Evolutionary conservation across 441 rosid genomes (phyloP), one percentile per base, ranked within the genome.

Genomic region (Aquilaria agallochum): DNA sequence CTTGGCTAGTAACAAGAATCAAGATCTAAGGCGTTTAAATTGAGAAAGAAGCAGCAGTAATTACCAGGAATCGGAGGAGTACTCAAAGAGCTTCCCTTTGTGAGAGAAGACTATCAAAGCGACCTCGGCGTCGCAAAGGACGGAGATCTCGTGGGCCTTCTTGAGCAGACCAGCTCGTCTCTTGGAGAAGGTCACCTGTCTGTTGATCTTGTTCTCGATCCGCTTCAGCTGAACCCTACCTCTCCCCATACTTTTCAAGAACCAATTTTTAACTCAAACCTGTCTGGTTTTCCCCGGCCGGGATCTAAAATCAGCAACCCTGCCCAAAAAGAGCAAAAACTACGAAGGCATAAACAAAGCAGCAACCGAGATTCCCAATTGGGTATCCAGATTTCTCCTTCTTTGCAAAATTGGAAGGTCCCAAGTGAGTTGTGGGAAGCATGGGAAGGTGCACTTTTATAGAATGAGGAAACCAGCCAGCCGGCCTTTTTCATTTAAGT

Each of bases 91-190:
- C 69, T 80, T 80, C 46, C 84, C 84, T 65, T 72, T 74, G 75
- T 77, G 72, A 49, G 84, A 80, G 80, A 80, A 80, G 67, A 80
- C 69, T 66, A 80, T 74, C 65, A 80, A 70, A 14, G 79, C 84
- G 70, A 80, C 81, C 61, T 80, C 84, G 59, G 79, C 81, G 66
- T 80, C 84, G 51, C 84, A 80, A 9, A 80, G 66, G 52, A 83
- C 84, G 51, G 89, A 83, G 76, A 84, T 79, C 83, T 84, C 89
- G 62, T 81, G 84, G 54, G 89, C 89, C 77, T 84, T 81, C 89
- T 84, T 84, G 74, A 84, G 72, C 68, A 84, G 67, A 36, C 86
- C 89, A 60, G 70, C 85, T 70, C 82, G 79, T 74, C 89, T 78
- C 74, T 84, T 84, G 1, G 86, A 78, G 66, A 84, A 84, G n/a